Evolutionary conservation across 2,329 filamentous ascomycete genomes (phyloP).

Genomic region (Didymella arachidicola): DNA sequence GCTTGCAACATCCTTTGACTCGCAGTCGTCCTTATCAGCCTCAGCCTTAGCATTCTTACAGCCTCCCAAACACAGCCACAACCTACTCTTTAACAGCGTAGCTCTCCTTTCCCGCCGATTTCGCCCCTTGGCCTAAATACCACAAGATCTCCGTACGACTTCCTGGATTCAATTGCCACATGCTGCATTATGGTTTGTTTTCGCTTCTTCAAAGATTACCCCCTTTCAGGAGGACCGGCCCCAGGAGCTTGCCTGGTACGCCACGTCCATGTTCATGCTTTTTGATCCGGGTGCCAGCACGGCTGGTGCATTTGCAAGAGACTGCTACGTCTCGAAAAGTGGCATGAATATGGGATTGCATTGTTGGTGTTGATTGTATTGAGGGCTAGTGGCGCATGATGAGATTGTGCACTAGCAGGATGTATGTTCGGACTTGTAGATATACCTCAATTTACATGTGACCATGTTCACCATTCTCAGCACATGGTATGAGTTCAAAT

Average conservation of each 20-base stretch:
- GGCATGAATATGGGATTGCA: constrained; percentile 21
- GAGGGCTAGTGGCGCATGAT: constrained; percentile 4
- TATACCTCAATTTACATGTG: constrained; percentile 3
- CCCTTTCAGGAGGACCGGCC: constrained; percentile 44
- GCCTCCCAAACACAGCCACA: constrained; percentile 14
- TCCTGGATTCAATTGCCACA: constrained; percentile 1
- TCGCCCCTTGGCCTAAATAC: constrained; percentile 17
- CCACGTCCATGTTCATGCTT: constrained; percentile 42
- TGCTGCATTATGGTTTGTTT: constrained; percentile 20
- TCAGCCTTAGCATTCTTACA: constrained; percentile 31
- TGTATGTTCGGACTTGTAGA: constrained; percentile 9
- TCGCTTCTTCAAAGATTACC: constrained; percentile 43
- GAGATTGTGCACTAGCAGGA: background rate
- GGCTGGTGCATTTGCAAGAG: constrained; percentile 26
- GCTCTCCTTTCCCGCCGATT: background rate
- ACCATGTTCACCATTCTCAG: background rate
- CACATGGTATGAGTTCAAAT: background rate
- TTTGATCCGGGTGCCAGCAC: constrained; percentile 43
- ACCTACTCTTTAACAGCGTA: constrained; percentile 9
- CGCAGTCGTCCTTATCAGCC: constrained; percentile 31
- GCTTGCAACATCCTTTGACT: constrained; percentile 49
- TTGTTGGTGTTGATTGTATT: constrained; percentile 15
- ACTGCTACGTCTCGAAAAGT: constrained; percentile 24
- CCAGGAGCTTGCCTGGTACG: constrained; percentile 29
- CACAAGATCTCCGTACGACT: background rate